These are phyloP conservation scores for Trypethelium eluteriae DNA, from an alignment of 495 filamentous ascomycete genomes.

Conservation along the genomic window DNA sequence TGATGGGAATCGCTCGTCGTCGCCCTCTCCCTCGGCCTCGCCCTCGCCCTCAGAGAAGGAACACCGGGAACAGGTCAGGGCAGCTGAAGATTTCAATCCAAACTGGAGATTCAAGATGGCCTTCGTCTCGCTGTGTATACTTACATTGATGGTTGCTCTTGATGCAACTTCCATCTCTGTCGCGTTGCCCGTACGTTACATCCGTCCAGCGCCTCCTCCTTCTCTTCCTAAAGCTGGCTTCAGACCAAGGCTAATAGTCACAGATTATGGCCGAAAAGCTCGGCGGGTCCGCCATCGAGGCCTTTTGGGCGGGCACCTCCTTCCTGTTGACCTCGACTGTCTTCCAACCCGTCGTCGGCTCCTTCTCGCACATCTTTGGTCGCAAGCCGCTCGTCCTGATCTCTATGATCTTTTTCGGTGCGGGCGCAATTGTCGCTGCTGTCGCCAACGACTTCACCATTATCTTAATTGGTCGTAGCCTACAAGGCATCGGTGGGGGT, in stretches of 20 bases:
- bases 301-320: constrained; percentile 52
- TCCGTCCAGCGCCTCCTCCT: constrained; percentile 2
- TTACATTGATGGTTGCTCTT: constrained; percentile 61
- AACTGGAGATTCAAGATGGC: constrained; percentile 37
- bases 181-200: constrained; percentile 48
- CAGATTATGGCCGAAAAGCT: constrained; percentile 44
- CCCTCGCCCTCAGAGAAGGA: neutral
- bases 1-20: neutral
- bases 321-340: constrained; percentile 46
- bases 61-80: neutral
- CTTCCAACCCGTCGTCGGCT: constrained; percentile 33
- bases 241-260: neutral
- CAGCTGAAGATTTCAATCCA: constrained; percentile 30
- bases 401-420: constrained; percentile 46
- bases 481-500: constrained; percentile 69
- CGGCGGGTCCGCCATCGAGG: constrained; percentile 48
- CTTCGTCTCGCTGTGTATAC: constrained; percentile 52
- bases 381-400: constrained; percentile 43
- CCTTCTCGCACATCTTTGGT: constrained; percentile 47
- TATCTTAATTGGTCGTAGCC: constrained; percentile 55
- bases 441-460: constrained; percentile 52
- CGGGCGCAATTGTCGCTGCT: constrained; percentile 53
- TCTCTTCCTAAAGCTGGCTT: neutral
- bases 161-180: constrained; percentile 70
- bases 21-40: neutral